Conservation (phyloP, 2,329 filamentous ascomycete genomes). For the Xylariomycetidae sp. region DNA sequence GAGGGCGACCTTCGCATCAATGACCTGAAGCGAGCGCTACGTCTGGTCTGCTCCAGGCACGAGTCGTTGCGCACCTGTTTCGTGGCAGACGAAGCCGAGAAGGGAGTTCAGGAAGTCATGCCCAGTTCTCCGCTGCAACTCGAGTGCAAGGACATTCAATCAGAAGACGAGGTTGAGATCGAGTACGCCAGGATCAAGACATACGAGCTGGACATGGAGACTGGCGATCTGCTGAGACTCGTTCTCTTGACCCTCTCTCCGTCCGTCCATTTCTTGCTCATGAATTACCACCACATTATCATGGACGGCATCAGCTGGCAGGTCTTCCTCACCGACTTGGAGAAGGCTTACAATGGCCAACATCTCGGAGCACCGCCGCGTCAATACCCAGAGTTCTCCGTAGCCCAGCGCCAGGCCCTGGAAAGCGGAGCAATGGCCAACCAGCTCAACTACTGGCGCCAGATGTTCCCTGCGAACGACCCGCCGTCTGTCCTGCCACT, state of each 20-base stretch:
- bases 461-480: slow-evolving; percentile 13
- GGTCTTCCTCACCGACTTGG: slow-evolving; percentile 38
- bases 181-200: slow-evolving; percentile 26
- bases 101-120: slow-evolving; percentile 22
- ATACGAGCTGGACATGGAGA: slow-evolving; percentile 33
- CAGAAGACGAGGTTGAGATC: slow-evolving; percentile 19
- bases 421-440: slow-evolving; percentile 21
- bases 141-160: slow-evolving; percentile 14
- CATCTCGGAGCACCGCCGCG: neutral
- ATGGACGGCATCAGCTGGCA: slow-evolving; percentile 44
- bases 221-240: slow-evolving; percentile 29
- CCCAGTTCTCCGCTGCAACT: slow-evolving; percentile 20
- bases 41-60: slow-evolving; percentile 23
- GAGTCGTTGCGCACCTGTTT: slow-evolving; percentile 31
- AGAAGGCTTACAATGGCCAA: slow-evolving; percentile 31
- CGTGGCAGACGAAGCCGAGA: slow-evolving; percentile 15
- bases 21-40: slow-evolving; percentile 29
- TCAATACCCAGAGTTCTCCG: slow-evolving; percentile 33
- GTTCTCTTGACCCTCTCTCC: slow-evolving; percentile 29
- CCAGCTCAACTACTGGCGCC: slow-evolving; percentile 31
- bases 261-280: slow-evolving; percentile 33
- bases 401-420: slow-evolving; percentile 23
- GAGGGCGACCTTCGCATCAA: slow-evolving; percentile 25
- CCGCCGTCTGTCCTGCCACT: slow-evolving; percentile 26
- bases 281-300: slow-evolving; percentile 44